Conservation (phyloP, 768 basidiomycete species). For the Melanogaster broomeanus region DNA sequence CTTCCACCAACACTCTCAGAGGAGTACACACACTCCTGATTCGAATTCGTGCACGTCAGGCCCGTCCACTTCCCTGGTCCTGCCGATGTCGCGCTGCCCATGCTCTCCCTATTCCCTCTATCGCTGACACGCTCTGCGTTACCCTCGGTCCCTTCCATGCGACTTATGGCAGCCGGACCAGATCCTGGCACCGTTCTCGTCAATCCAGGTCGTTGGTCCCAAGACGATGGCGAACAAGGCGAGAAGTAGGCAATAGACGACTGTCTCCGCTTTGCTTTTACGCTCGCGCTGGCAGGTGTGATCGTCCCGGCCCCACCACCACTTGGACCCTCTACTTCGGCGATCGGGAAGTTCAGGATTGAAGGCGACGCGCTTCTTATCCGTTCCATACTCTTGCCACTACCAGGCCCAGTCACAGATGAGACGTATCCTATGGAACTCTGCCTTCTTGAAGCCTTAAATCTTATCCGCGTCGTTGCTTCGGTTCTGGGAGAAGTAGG, state of each 20-base stretch:
- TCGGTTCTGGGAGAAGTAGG: conserved; percentile 14
- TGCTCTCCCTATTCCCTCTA: conserved; percentile 5
- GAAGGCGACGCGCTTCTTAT: conserved; percentile 8
- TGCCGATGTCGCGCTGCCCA: neutral
- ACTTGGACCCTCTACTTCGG: neutral
- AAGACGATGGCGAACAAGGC: conserved; percentile 25
- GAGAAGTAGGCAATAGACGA: conserved; percentile 32
- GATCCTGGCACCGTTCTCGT: conserved; percentile 3
- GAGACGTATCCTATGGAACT: neutral
- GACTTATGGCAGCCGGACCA: neutral
- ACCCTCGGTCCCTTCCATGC: neutral
- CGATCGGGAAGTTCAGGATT: neutral
- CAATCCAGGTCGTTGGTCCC: conserved; percentile 11
- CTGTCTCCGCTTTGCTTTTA: conserved; percentile 20
- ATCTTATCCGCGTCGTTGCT: conserved; percentile 10
- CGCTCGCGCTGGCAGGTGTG: neutral
- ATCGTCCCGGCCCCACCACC: neutral
- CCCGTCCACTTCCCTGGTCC: conserved; percentile 16
- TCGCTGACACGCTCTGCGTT: conserved; percentile 1
- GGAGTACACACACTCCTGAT: conserved; percentile 20
- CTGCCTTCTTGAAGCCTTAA: conserved; percentile 10
- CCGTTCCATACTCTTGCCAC: neutral
- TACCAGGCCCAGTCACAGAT: neutral
- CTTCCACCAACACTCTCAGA: conserved; percentile 4
- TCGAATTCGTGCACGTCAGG: conserved; percentile 17